Base-by-base conservation (phyloP, 2,329 filamentous ascomycete genomes). In the Cladosporium sp. region DNA sequence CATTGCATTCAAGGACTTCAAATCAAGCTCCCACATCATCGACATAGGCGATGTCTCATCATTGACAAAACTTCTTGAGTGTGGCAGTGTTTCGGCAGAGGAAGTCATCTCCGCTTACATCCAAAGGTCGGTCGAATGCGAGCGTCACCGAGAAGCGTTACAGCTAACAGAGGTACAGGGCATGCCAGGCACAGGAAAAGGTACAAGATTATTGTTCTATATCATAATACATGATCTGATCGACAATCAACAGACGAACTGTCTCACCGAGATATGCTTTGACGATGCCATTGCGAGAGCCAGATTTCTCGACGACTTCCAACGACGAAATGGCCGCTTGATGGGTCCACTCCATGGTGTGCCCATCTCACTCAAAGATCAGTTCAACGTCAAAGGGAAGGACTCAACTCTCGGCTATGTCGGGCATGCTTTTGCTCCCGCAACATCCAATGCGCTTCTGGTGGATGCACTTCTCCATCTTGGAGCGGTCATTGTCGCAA, bases 401-500 rank as follows among this genome's bases (percentile, higher is more conserved):
- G 75, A 81, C 52, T 74, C 71, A 0, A 78, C 77, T 0, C 55
- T 79, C 3, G 77, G 76, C 9, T 81, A 79, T 54, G 72, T 77
- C 4, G 70, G 69, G 7, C 68, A 69, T 40, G 70, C 76, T 0
- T 76, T 76, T 48, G 61, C 70, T 1, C 77, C 77, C 0, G 77
- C 78, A 1, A 50, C 53, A 0, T 67, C 76, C 7, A 73, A 82
- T 57, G 74, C 74, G 3, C 68, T 71, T 1, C 53, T 82, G 0
- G 75, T 80, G 1, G 62, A 69, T 12, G 72, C 79, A 42, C 57
- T 82, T 13, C 70, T 69, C 25, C 55, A 61, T 0, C 60, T 78
- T 38, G 79, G 80, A 0, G 78, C 76, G 0, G 59, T 82, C 1
- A 58, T 81, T 0, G 58, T 80, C 16, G 75, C 72, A 9, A 81